These are phyloP conservation scores for Ehretia macrophylla DNA, from an alignment of 257 asterid genomes.

Conservation along the genomic window DNA sequence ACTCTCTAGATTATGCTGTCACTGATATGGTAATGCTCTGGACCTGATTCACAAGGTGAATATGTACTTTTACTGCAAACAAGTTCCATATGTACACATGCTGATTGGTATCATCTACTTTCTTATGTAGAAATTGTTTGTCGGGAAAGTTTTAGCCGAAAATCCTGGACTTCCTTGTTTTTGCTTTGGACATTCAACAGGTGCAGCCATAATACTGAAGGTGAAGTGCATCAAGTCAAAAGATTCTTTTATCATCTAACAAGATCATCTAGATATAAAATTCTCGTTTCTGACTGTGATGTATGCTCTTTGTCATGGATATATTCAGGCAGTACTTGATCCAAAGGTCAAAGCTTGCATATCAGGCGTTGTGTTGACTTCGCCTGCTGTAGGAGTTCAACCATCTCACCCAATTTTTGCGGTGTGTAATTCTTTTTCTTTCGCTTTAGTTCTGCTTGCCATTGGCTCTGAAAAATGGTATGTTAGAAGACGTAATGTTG, in stretches of 20 bases:
- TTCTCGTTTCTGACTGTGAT: too few relatives aligned
- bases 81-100: neutral
- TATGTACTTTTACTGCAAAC: neutral
- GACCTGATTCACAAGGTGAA: neutral
- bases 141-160: conserved; percentile 56
- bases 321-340: conserved; percentile 67
- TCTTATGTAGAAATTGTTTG: conserved; percentile 47
- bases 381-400: conserved; percentile 92
- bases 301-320: conserved; percentile 2
- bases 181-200: conserved; percentile 94
- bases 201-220: conserved; percentile 87
- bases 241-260: neutral
- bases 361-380: conserved; percentile 71
- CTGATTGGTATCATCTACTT: neutral
- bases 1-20: conserved; percentile 75
- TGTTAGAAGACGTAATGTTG: neutral
- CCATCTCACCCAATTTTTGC: conserved; percentile 81
- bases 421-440: conserved; percentile 29
- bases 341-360: conserved; percentile 53
- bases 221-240: conserved; percentile 21
- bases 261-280: neutral
- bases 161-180: conserved; percentile 69
- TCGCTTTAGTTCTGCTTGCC: neutral
- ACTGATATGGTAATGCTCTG: conserved; percentile 49
- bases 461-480: neutral